Evolutionary conservation across 2,329 filamentous ascomycete species (phyloP), one percentile per base, ranked within the genome.

Genomic region (Myotisia sp.): DNA sequence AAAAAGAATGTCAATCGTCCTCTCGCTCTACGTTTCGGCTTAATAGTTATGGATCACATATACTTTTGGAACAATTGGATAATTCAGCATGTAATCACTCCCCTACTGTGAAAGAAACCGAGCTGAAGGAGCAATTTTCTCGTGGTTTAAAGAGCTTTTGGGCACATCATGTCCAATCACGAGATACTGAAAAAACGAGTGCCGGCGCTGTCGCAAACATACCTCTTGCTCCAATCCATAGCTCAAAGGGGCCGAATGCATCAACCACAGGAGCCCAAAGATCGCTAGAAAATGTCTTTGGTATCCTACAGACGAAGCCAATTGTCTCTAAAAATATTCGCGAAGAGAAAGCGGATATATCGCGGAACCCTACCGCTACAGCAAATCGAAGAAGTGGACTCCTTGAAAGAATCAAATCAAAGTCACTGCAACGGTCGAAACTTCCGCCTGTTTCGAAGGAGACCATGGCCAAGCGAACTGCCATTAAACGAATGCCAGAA

Each of bases 371-470:
- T 29, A 52, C 42, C 33, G 48, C 42, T 22, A 51, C 49, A 5
- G 44, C 35, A 17, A 49, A 51, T 26, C 58, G 60, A 12, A 54
- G 56, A 33, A 74, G 79, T 61, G 73, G 71, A 34, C 70, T 92
- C 16, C 65, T 90, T 37, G 80, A 86, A 53, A 76, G 80, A 31
- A 71, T 92, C 42, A 76, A 79, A 42, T 65, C 69, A 36, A 87
- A 87, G 60, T 71, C 80, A 44, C 55, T 44, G 22, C 52, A 47
- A 19, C 60, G 59, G 63, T 70, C 51, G 52, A 69, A 51, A 48
- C 60, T 41, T 44, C 58, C 39, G 37, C 63, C 38, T 1, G 68
- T 66, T 0, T 60, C 68, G 0, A 62, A 67, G 14, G 67, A 63
- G 12, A 66, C 75, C 44, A 58, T 80, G 3, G 61, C 70, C 41